Base-by-base conservation (phyloP, 805 yeast genomes). In the Saccharomycopsis sp. region DNA sequence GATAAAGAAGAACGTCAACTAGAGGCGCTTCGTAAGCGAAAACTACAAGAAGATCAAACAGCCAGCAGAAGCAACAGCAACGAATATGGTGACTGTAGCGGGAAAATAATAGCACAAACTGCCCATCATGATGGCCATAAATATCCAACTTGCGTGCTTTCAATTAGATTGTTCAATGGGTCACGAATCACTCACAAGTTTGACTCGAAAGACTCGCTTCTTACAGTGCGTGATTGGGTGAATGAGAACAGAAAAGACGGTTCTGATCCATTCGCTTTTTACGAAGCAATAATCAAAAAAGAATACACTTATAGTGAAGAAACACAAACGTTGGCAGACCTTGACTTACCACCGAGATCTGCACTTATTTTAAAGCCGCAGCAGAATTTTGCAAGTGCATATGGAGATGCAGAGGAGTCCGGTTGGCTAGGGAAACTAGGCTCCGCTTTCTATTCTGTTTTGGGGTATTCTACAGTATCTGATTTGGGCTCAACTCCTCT, bases 291-390 rank as follows among this genome's bases (percentile, higher is more conserved):
- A 52, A 92, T 89, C 20, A 78, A 87, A 58, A 76, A 81, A 3
- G 80, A 86, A 0, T 90, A 86, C 61, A 72, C 83, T 1, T 79
- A 77, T 2, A 79, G 82, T 0, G 87, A 86, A 54, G 93, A 90
- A 64, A 76, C 77, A 58, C 71, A 72, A 59, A 71, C 83, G 2
- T 72, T 91, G 44, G 68, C 68, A 24, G 78, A 75, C 2, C 73
- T 91, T 57, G 83, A 82, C 22, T 72, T 91, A 55, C 77, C 81
- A 15, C 92, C 93, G 1, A 76, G 96, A 58, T 85, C 96, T 9
- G 89, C 87, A 0, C 70, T 91, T 53, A 84, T 89, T 23, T 73
- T 91, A 63, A 87, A 87, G 66, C 92, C 94, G 0, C 73, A 77
- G 34, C 66, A 67, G 23, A 68, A 68, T 25, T 68, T 64, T 47